Evolutionary conservation across 805 yeast species (phyloP).

Genomic region (Saturnispora serradocipensis): DNA sequence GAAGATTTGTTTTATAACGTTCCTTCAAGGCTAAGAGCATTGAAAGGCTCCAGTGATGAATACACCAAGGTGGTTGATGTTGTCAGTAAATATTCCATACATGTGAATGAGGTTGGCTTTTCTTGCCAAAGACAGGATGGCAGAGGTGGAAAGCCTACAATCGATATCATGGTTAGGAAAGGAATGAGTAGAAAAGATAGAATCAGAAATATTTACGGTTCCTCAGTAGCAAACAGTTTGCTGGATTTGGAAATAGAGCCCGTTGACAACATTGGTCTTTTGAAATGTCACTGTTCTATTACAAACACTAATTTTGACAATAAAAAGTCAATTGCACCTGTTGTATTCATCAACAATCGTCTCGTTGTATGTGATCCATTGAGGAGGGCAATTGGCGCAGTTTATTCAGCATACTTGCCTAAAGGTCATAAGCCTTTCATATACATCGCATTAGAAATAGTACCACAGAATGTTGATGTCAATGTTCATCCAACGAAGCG

Average conservation of each 20-base stretch:
- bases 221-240: slow-evolving; percentile 55
- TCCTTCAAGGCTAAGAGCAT: slow-evolving; percentile 64
- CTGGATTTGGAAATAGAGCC: slow-evolving; percentile 35
- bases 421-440: slow-evolving; percentile 71
- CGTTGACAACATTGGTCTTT: slow-evolving; percentile 40
- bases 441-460: slow-evolving; percentile 59
- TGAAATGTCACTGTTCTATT: slow-evolving; percentile 46
- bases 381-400: slow-evolving; percentile 52
- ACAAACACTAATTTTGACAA: slow-evolving; percentile 63
- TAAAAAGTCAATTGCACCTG: slow-evolving; percentile 57
- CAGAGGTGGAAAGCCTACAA: slow-evolving; percentile 42
- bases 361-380: slow-evolving; percentile 78
- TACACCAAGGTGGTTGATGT: slow-evolving; percentile 71
- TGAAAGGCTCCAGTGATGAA: slow-evolving; percentile 64
- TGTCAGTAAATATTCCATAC: slow-evolving; percentile 74
- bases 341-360: slow-evolving; percentile 79
- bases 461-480: slow-evolving; percentile 72
- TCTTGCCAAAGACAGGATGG: slow-evolving; percentile 67
- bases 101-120: slow-evolving; percentile 59
- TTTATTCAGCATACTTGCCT: slow-evolving; percentile 62
- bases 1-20: slow-evolving; percentile 87
- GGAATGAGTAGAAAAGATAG: slow-evolving; percentile 49
- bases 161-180: slow-evolving; percentile 51
- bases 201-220: slow-evolving; percentile 66
- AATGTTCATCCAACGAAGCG: slow-evolving; percentile 94